Percentiles rank a stretch among this genome's conserved stretches.
Evolutionary conservation across 345 rosid species (phyloP).

Genomic region (Reutealis trisperma): DNA sequence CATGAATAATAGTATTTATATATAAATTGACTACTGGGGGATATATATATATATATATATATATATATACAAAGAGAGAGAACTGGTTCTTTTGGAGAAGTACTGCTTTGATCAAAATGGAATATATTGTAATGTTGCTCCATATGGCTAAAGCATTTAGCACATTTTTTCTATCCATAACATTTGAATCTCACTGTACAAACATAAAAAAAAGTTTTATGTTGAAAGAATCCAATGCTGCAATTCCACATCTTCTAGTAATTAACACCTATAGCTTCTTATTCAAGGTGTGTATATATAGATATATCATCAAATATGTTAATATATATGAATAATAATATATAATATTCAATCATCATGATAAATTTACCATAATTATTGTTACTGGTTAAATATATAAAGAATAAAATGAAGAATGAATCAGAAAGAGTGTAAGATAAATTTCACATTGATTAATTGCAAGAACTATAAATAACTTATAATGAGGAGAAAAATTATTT

Average conservation of each 20-base stretch:
- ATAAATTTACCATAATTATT: too few species aligned
- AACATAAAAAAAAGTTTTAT: conserved; percentile 10
- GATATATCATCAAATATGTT: too few species aligned
- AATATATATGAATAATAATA: too few species aligned
- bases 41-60: neutral
- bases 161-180: conserved; percentile 43
- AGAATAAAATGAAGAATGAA: too few species aligned
- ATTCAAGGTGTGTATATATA: neutral
- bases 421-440: too few species aligned
- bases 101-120: conserved; percentile 16
- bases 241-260: conserved; percentile 1
- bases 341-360: too few species aligned
- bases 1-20: too few species aligned
- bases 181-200: conserved; percentile 31
- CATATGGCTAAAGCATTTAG: conserved; percentile 26
- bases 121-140: conserved; percentile 33
- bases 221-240: conserved; percentile 46
- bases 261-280: conserved; percentile 25
- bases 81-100: conserved; percentile 15
- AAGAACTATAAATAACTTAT: too few species aligned
- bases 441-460: too few species aligned
- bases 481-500: too few species aligned
- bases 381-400: too few species aligned
- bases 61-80: neutral
- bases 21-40: neutral